Evolutionary conservation across 2,329 filamentous ascomycete genomes (phyloP), one percentile per base, ranked within the genome.

Genomic region (Sporothrix schenckii): DNA sequence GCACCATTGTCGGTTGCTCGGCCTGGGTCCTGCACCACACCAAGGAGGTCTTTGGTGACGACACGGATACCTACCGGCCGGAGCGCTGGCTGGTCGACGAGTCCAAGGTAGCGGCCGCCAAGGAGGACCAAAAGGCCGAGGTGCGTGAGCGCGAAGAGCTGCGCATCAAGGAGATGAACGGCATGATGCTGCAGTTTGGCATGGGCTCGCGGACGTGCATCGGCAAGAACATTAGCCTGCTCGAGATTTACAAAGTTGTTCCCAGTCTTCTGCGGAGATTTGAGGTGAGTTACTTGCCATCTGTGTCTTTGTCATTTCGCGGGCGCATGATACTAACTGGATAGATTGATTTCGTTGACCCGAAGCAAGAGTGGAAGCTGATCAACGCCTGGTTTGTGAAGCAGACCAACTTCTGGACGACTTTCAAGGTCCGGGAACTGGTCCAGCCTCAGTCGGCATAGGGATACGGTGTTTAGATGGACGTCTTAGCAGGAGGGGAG

Each of bases 21-120:
- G 87, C 91, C 0, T 93, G 91, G 91, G 87, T 93, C 19, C 82
- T 94, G 47, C 91, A 94, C 75, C 85, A 89, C 3, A 84, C 88
- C 2, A 82, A 84, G 5, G 87, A 89, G 69, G 82, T 93, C 41
- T 94, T 92, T 75, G 91, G 91, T 1, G 77, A 82, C 0, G 88
- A 93, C 72, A 87, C 87, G 0, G 88, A 92, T 58, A 79, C 77
- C 0, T 94, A 86, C 77, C 80, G 88, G 14, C 91, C 91, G 0
- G 91, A 93, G 78, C 79, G 91, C 56, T 92, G 91, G 85, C 76
- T 88, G 3, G 79, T 81, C 1, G 83, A 84, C 16, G 80, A 82
- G 70, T 77, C 69, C 0, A 76, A 76, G 34, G 73, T 73, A 1
- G 72, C 72, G 3, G 72, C 60, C 4, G 39, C 71, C 2, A 19